Evolutionary conservation across 1,284 basidiomycete species (phyloP).

Genomic region (Sporisorium scitamineum): DNA sequence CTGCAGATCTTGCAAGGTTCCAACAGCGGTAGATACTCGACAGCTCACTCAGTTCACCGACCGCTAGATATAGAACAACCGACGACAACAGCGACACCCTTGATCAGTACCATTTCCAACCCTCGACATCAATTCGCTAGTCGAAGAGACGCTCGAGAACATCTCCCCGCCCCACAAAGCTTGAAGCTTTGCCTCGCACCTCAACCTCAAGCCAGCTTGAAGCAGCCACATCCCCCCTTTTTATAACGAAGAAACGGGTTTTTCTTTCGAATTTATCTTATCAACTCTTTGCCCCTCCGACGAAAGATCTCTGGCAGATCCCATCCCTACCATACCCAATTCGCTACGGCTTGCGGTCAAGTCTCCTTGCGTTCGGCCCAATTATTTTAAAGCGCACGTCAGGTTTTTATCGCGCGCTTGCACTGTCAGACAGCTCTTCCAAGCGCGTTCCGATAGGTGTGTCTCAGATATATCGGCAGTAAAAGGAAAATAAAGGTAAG

Average conservation of each 20-base stretch:
- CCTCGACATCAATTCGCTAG: background rate
- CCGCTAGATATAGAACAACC: background rate
- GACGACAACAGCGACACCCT: background rate
- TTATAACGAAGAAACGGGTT: background rate
- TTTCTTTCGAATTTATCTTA: background rate
- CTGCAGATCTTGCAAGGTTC: background rate
- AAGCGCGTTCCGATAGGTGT: conserved; percentile 26
- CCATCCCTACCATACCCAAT: background rate
- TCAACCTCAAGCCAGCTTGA: background rate
- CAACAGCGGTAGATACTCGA: background rate
- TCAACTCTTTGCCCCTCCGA: background rate
- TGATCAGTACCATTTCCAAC: background rate
- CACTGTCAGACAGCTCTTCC: conserved; percentile 29
- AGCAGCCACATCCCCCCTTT: background rate
- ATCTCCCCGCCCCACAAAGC: background rate
- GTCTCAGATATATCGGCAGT: conserved; percentile 15
- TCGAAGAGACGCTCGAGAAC: background rate
- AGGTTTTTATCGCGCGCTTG: background rate
- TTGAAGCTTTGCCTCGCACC: background rate
- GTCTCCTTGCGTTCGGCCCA: background rate
- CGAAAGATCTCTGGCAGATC: conserved; percentile 5
- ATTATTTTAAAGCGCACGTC: background rate
- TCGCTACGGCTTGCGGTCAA: background rate
- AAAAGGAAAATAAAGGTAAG: conserved; percentile 16
- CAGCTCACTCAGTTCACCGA: background rate